phyloP scores from a whole-genome alignment of 2,329 filamentous ascomycete genomes.

The Calonectria honghensis region DNA sequence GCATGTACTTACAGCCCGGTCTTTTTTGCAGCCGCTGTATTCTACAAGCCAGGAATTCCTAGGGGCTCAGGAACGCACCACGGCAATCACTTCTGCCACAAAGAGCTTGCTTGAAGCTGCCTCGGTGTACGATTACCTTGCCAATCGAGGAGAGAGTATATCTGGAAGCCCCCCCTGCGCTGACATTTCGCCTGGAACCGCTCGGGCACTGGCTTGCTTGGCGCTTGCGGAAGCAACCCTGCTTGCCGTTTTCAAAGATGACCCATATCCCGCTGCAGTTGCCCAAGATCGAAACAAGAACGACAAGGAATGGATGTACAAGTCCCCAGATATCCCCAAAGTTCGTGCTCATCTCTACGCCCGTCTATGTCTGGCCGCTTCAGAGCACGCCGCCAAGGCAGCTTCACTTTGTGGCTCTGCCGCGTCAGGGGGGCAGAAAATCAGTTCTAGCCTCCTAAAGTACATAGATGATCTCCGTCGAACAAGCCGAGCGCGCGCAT shows the following conservation, averaged over 20 bases:
- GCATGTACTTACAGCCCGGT: conserved; percentile 82
- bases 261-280: conserved; percentile 90
- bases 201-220: conserved; percentile 77
- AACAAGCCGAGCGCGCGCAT: conserved; percentile 88
- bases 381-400: conserved; percentile 89
- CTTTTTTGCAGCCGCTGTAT: conserved; percentile 84
- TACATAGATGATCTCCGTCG: conserved; percentile 86
- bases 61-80: conserved; percentile 78
- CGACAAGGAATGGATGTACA: conserved; percentile 98
- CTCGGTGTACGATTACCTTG: conserved; percentile 84
- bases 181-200: conserved; percentile 72
- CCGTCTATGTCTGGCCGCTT: conserved; percentile 88
- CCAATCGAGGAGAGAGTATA: conserved; percentile 70
- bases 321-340: conserved; percentile 89
- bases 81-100: conserved; percentile 83
- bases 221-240: conserved; percentile 92
- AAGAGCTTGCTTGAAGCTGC: conserved; percentile 86
- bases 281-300: conserved; percentile 87
- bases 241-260: conserved; percentile 93
- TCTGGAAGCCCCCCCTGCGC: conserved; percentile 66
- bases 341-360: conserved; percentile 93
- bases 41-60: conserved; percentile 77
- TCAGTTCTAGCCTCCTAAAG: conserved; percentile 79
- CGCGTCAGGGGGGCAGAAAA: conserved; percentile 64
- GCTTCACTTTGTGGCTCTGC: conserved; percentile 68